A percentile compares a stretch with the other conserved stretches of the same genome.
phyloP scores from a whole-genome alignment of 345 rosid species.

The Hypericum androsaemum region DNA sequence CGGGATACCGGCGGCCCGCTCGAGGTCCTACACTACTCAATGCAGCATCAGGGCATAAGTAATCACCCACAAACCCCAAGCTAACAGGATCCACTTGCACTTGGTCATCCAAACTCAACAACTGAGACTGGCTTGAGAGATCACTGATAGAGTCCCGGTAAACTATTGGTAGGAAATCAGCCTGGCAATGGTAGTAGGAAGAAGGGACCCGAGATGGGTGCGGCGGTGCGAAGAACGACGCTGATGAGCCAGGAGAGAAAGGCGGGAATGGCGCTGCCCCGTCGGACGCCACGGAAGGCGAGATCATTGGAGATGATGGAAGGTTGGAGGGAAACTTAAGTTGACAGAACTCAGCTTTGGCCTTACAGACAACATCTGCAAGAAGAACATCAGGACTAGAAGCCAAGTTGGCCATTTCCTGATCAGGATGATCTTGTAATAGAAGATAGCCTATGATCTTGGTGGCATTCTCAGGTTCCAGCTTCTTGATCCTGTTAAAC shows the following conservation, averaged over 20 bases:
- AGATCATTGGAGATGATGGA: constrained; percentile 9
- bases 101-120: constrained; percentile 34
- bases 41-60: constrained; percentile 23
- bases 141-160: constrained; percentile 22
- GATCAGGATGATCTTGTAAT: constrained; percentile 29
- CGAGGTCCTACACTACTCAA: constrained; percentile 19
- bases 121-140: constrained; percentile 26
- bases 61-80: constrained; percentile 21
- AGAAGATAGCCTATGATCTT: constrained; percentile 49
- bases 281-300: constrained; percentile 17
- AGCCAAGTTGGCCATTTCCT: constrained; percentile 37
- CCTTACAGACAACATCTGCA: constrained; percentile 31
- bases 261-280: constrained; percentile 15
- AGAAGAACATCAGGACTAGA: constrained; percentile 36
- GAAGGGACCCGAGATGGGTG: constrained; percentile 15
- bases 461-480: constrained; percentile 41
- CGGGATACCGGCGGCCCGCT: constrained; percentile 16
- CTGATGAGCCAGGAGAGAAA: constrained; percentile 17
- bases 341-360: constrained; percentile 36
- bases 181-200: constrained; percentile 24
- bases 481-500: constrained; percentile 33
- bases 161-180: constrained; percentile 14
- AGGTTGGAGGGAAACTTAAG: constrained; percentile 16
- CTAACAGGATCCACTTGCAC: constrained; percentile 26
- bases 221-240: constrained; percentile 10